These are phyloP conservation scores for Populus hybrid DNA, from an alignment of 441 rosid genomes.

Conservation along the genomic window DNA sequence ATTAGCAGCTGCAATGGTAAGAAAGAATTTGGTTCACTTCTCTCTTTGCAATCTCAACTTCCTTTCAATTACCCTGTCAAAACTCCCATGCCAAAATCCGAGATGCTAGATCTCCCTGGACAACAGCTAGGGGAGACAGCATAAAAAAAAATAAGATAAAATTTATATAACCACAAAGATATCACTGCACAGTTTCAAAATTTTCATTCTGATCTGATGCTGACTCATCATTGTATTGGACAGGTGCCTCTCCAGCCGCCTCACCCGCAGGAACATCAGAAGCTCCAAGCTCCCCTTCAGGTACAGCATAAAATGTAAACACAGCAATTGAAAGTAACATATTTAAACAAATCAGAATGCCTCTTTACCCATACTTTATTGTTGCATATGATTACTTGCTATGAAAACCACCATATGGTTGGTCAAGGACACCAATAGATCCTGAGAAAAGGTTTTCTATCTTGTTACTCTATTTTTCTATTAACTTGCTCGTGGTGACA, in stretches of 20 bases:
- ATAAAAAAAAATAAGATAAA: not conserved
- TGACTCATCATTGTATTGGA: conserved; percentile 13
- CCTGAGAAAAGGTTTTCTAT: not conserved
- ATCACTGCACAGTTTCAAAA: not conserved
- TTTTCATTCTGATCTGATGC: not conserved
- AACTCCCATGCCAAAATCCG: not conserved
- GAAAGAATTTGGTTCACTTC: not conserved
- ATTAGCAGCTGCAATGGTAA: conserved; percentile 69
- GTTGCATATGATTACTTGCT: not conserved
- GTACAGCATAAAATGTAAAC: conserved; percentile 23
- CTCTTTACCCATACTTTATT: not conserved
- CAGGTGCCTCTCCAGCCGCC: conserved; percentile 70
- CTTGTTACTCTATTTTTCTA: not conserved
- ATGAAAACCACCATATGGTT: not conserved
- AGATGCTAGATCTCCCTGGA: not conserved
- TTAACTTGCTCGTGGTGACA: not conserved
- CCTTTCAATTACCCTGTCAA: not conserved
- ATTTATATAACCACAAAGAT: too few species aligned
- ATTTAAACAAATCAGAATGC: too few species aligned
- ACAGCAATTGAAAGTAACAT: not conserved
- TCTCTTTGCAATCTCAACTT: conserved; percentile 2
- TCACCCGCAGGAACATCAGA: conserved; percentile 66
- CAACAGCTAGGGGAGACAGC: not conserved
- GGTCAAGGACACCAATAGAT: not conserved
- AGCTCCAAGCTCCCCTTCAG: conserved; percentile 48